phyloP scores from a whole-genome alignment of 1,139 yeast genomes.

The Candida sp. region DNA sequence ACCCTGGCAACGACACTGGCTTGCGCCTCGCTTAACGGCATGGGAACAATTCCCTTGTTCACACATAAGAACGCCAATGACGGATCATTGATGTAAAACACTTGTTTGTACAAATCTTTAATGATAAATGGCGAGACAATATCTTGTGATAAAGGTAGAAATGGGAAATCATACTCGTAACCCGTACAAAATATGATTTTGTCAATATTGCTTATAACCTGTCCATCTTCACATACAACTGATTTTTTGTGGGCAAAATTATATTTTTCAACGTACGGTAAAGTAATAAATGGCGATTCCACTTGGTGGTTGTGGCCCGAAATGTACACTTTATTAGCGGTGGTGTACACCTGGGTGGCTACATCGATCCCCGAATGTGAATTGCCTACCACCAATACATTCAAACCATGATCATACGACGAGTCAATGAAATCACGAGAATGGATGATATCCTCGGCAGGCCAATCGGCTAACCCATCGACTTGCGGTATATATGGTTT shows the following conservation, averaged over 20 bases:
- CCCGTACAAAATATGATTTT: slow-evolving; percentile 47
- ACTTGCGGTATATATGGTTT: slow-evolving; percentile 43
- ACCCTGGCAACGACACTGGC: slow-evolving; percentile 41
- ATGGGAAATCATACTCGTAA: slow-evolving; percentile 42
- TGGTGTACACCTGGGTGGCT: slow-evolving; percentile 39
- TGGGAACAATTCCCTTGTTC: slow-evolving; percentile 40
- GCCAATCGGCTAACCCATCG: slow-evolving; percentile 40
- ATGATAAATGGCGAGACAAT: slow-evolving; percentile 30
- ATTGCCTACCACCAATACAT: slow-evolving; percentile 48
- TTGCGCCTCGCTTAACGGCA: slow-evolving; percentile 48
- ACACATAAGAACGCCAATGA: slow-evolving; percentile 37
- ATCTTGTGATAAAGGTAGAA: slow-evolving; percentile 25
- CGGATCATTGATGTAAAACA: slow-evolving; percentile 44
- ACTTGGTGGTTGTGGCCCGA: slow-evolving; percentile 17
- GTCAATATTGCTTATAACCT: slow-evolving; percentile 28
- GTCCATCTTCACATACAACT: slow-evolving; percentile 24
- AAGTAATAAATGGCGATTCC: slow-evolving; percentile 6
- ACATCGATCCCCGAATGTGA: slow-evolving; percentile 47
- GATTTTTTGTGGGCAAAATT: slow-evolving; percentile 20
- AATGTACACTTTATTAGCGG: slow-evolving; percentile 35
- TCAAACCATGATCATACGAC: slow-evolving; percentile 25
- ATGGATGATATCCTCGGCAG: slow-evolving; percentile 29
- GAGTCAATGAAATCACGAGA: slow-evolving; percentile 40
- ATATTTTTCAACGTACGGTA: slow-evolving; percentile 29
- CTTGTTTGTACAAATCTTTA: slow-evolving; percentile 35